Base-by-base conservation (phyloP, 2,329 filamentous ascomycete species). In the Microascus cirrosus region DNA sequence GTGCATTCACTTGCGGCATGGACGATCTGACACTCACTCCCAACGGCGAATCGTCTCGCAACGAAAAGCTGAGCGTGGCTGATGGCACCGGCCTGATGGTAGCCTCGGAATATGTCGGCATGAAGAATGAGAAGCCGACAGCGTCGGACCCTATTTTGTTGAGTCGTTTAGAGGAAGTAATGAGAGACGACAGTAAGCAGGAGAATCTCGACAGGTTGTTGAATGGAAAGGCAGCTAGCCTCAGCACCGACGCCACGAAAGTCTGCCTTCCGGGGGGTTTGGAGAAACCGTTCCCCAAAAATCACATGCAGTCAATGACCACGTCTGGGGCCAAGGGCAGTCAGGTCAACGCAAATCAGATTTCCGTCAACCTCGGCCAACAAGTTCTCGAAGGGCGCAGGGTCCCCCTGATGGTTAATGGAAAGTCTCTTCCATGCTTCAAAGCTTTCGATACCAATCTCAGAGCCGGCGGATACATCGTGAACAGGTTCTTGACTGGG, bases 281-380 rank as follows among this genome's bases (percentile, higher is more conserved):
- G 32, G 85, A 89, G 66, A 99, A 97, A 73, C 83, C 88, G 8
- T 99, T 99, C 72, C 94, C 94, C 1, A 87, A 87, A 68, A 99
- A 99, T 68, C 93, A 97, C 73, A 99, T 99, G 93, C 94, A 99
- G 77, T 85, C 89, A 63, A 99, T 99, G 94, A 99, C 94, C 24
- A 88, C 87, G 15, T 96, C 94, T 59, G 94, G 94, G 70, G 94
- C 94, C 56, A 99, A 99, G 75, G 94, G 94, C 69, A 88, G 84
- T 58, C 78, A 83, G 65, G 94, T 99, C 72, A 99, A 99, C 69
- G 94, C 94, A 55, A 96, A 95, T 66, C 83, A 96, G 60, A 99
- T 99, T 70, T 97, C 93, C 28, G 97, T 93, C 72, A 96, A 99
- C 68, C 81, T 99, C 48, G 94, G 94, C 56, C 94, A 99, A 69